These are phyloP conservation scores for Colletotrichum scovillei DNA, from an alignment of 2,329 filamentous ascomycete genomes.

Conservation along the genomic window DNA sequence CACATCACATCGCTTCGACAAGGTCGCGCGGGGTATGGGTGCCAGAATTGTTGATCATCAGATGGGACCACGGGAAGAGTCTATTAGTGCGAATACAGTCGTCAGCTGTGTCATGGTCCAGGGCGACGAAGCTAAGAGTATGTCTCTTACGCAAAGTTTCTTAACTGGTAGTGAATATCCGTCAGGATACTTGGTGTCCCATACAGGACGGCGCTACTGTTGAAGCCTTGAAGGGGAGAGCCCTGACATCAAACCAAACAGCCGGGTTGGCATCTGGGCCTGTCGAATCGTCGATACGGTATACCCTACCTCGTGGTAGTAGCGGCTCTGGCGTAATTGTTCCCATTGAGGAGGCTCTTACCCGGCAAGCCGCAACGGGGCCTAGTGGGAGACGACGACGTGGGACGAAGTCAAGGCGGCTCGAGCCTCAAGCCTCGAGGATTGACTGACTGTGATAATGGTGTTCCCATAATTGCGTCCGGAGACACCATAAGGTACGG, in stretches of 20 bases:
- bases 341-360: slow-evolving; percentile 32
- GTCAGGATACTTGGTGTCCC: not conserved
- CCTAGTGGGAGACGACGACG: not conserved
- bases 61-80: not conserved
- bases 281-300: slow-evolving; percentile 5
- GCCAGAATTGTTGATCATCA: not conserved
- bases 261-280: slow-evolving; percentile 31
- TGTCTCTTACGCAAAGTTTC: not conserved
- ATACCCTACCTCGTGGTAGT: not conserved
- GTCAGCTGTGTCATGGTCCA: not conserved
- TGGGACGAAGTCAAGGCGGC: slow-evolving; percentile 5
- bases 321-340: slow-evolving; percentile 14
- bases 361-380: not conserved
- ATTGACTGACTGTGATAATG: not conserved
- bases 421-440: no score
- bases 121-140: not conserved
- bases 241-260: slow-evolving; percentile 46
- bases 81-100: no score
- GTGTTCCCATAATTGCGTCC: not conserved
- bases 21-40: not conserved
- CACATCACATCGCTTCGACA: not conserved
- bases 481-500: not conserved
- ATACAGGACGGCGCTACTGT: not conserved
- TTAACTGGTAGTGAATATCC: not conserved
- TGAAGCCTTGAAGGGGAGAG: slow-evolving; percentile 24